Evolutionary conservation across 179 eudicot species (phyloP).

Genomic region (Beta macrorhiza): DNA sequence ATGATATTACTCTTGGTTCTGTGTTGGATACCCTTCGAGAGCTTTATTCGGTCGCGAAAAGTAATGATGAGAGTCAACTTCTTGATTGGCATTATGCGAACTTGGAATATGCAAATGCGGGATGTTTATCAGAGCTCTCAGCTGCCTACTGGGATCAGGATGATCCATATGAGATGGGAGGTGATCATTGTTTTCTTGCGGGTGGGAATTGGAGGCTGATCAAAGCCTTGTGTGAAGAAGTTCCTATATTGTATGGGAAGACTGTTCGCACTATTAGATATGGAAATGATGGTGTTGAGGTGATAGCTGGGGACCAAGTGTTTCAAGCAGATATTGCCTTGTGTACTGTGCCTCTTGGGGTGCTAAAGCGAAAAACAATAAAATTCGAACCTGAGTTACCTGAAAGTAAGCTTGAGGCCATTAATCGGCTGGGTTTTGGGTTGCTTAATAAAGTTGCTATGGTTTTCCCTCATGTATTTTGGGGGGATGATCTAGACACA

Average conservation of each 20-base stretch:
- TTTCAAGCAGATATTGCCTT: conserved; percentile 77
- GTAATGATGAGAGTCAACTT: conserved; percentile 71
- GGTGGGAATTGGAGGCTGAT: conserved; percentile 89
- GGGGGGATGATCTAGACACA: conserved; percentile 98
- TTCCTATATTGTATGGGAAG: conserved; percentile 79
- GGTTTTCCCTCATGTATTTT: conserved; percentile 77
- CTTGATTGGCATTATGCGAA: conserved; percentile 95
- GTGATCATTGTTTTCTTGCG: conserved; percentile 96
- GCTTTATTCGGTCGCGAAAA: conserved; percentile 69
- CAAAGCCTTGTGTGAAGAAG: conserved; percentile 72
- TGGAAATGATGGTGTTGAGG: conserved; percentile 72
- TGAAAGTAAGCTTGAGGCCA: conserved; percentile 68
- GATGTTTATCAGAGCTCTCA: conserved; percentile 80
- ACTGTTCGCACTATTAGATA: conserved; percentile 62
- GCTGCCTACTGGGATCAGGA: conserved; percentile 98
- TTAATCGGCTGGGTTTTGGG: conserved; percentile 86
- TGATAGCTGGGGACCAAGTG: conserved; percentile 69
- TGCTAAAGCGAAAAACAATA: conserved; percentile 61
- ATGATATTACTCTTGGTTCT: conserved; percentile 68
- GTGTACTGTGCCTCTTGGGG: conserved; percentile 96
- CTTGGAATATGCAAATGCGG: conserved; percentile 95
- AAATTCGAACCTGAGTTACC: conserved; percentile 83
- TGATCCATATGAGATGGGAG: conserved; percentile 98
- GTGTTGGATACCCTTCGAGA: conserved; percentile 66
- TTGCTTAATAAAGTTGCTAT: conserved; percentile 96